A percentile compares a stretch with the other conserved stretches of the same genome.
Conservation (phyloP, 164 flowering plant genomes). For the Nymphaea thermarum region DNA sequence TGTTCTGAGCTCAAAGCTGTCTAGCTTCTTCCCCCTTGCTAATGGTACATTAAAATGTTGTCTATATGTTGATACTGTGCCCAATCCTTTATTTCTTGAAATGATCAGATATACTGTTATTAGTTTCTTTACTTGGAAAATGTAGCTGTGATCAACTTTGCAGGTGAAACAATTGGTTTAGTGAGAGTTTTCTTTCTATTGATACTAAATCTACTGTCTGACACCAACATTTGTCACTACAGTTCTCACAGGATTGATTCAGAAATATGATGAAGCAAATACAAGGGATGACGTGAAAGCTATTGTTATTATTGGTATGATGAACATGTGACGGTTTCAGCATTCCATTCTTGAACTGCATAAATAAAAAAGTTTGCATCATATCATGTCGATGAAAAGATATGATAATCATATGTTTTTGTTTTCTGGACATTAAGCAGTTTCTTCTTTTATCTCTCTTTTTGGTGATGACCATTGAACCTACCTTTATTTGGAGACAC, state of each 20-base stretch:
- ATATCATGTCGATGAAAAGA: no score
- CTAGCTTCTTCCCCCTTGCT: not conserved
- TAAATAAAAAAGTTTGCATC: no score
- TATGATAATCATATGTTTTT: not conserved
- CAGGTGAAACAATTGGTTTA: not conserved
- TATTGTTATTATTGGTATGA: slow-evolving; percentile 57
- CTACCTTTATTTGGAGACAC: no score
- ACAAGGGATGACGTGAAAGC: slow-evolving; percentile 67
- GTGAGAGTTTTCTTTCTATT: not conserved
- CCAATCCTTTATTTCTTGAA: no score
- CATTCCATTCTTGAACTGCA: no score
- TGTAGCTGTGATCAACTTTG: not conserved
- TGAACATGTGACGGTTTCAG: no score
- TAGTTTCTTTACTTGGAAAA: not conserved
- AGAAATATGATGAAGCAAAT: slow-evolving; percentile 55
- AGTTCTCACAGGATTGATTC: slow-evolving; percentile 52
- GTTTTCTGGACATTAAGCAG: not conserved
- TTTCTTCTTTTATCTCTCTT: no score
- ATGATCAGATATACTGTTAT: not conserved
- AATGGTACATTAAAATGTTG: not conserved
- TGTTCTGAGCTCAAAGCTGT: not conserved
- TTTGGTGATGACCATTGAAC: no score
- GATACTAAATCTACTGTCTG: not conserved
- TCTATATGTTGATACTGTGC: no score
- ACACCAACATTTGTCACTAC: slow-evolving; percentile 3